Evolutionary conservation across 768 basidiomycete species (phyloP), one percentile per base, ranked within the genome.

Genomic region (Hirschioporus abietinus): DNA sequence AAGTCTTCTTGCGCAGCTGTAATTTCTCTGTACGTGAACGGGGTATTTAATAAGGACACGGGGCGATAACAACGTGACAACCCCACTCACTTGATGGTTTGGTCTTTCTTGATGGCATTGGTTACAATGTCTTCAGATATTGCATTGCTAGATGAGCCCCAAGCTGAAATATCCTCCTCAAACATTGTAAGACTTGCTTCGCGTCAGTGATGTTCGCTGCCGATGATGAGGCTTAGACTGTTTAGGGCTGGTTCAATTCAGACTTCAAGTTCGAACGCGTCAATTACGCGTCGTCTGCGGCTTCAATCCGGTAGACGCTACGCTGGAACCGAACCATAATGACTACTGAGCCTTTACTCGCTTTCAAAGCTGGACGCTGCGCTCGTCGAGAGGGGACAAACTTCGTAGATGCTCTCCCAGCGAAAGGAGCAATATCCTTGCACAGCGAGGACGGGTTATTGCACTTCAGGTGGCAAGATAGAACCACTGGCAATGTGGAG

Each of bases 401-500:
- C 70, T 81, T 80, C 58, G 86, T 94, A 7, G 90, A 91, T 64
- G 82, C 91, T 0, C 79, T 78, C 65, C 81, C 88, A 0, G 83
- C 84, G 20, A 94, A 93, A 75, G 92, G 92, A 66, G 89, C 91
- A 23, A 80, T 94, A 69, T 75, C 88, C 15, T 80, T 93, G 58
- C 81, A 84, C 25, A 87, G 84, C 57, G 91, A 92, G 0, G 92
- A 94, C 69, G 90, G 86, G 6, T 79, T 93, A 63, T 74, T 93
- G 68, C 92, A 90, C 75, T 91, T 94, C 70, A 79, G 84, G 64
- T 94, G 92, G 92, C 90, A 87, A 78, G 87, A 92, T 74, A 80
- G 92, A 71, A 79, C 79, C 15, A 88, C 86, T 1, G 82, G 84
- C 60, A 77, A 76, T 17, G 76, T 83, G 9, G 88, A 88, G 70